Percentiles rank a stretch among this genome's conserved stretches.
phyloP scores from a whole-genome alignment of 176 grass and related monocot species.

The Carex scoparia region DNA sequence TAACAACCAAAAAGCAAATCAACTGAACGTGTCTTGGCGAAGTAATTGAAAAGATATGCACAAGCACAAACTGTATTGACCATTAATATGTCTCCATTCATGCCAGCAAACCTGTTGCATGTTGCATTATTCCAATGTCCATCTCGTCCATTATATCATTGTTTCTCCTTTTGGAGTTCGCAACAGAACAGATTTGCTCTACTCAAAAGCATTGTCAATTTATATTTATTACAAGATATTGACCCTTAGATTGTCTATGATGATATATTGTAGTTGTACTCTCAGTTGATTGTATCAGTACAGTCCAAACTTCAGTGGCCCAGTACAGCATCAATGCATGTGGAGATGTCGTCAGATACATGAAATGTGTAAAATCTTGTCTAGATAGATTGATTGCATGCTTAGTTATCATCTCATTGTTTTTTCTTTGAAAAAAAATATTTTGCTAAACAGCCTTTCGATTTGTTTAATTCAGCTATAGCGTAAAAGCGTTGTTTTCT shows the following conservation, averaged over 20 bases:
- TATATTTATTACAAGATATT: background rate
- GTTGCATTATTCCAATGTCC: constrained; percentile 9
- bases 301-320: background rate
- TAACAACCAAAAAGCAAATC: background rate
- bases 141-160: background rate
- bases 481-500: background rate
- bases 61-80: background rate
- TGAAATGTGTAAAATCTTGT: background rate
- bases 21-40: background rate
- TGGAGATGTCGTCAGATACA: background rate
- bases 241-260: background rate
- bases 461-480: background rate
- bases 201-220: background rate
- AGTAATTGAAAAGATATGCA: too few relatives aligned
- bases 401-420: background rate
- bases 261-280: background rate
- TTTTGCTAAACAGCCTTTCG: background rate
- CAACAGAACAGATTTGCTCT: background rate
- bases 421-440: background rate
- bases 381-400: background rate
- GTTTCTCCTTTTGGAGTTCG: background rate
- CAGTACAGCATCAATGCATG: background rate
- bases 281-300: background rate
- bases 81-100: constrained; percentile 5
- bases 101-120: background rate